Evolutionary conservation across 2,329 filamentous ascomycete species (phyloP), one percentile per base, ranked within the genome.

Genomic region (Botrytis medusae): DNA sequence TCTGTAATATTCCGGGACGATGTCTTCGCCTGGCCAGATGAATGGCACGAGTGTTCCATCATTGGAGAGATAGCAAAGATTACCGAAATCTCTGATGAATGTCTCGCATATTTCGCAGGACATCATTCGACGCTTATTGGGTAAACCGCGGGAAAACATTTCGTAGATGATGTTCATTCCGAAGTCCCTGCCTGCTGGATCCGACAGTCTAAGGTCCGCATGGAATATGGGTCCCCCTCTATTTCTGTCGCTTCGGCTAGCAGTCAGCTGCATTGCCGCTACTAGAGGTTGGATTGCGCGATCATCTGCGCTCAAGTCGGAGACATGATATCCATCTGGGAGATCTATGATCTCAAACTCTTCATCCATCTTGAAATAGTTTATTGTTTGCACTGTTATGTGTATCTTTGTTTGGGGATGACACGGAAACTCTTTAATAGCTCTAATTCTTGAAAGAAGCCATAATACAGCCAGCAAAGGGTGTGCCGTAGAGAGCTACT

Each of bases 81-180:
- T 42, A 2, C 71, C 63, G 7, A 48, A 61, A 4, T 60, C 37
- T 72, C 25, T 29, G 25, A 69, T 61, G 25, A 72, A 72, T 0
- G 16, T 34, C 32, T 69, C 65, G 51, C 71, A 72, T 40, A 60
- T 69, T 12, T 61, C 63, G 71, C 71, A 72, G 20, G 51, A 29
- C 34, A 61, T 59, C 32, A 22, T 72, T 1, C 20, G 51, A 42
- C 59, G 63, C n/a, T 69, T 29, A 32, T n/a, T 25, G n/a, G 63
- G 51, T 16, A 72, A 44, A 3, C 63, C 51, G 12, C 44, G 63
- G 37, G 46, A 69, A 29, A 72, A 72, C 22, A 68, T 51, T 34
- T 72, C 54, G 42, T 51, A 72, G 12, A 72, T 48, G 10, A 51
- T 42, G 18, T 72, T 44, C n/a, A 25, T 69, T 2, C 63, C 54